Conservation (phyloP, 176 grass and related monocot species). For the Rhynchospora tenuis region DNA sequence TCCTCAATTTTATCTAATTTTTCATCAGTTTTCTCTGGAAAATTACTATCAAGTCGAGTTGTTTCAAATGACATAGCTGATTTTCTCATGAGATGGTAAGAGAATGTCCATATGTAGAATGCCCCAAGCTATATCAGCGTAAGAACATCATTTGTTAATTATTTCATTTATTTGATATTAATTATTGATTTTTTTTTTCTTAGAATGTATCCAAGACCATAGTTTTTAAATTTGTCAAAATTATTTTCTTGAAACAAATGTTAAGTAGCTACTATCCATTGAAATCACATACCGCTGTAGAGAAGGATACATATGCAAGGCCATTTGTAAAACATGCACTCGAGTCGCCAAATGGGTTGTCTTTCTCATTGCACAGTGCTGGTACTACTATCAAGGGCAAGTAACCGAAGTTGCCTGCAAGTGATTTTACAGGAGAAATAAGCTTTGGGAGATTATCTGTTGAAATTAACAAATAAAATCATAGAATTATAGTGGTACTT, state of each 20-base stretch:
- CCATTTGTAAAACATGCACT: background rate
- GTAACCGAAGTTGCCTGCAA: constrained; percentile 21
- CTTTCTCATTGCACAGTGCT: constrained; percentile 18
- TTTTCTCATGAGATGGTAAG: constrained; percentile 29
- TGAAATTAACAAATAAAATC: background rate
- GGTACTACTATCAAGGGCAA: constrained; percentile 28
- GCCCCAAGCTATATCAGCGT: constrained; percentile 16
- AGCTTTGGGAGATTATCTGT: background rate
- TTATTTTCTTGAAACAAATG: background rate
- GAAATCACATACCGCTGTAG: background rate
- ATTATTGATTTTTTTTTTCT: background rate
- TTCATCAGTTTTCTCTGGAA: background rate
- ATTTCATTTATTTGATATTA: background rate
- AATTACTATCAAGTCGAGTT: background rate
- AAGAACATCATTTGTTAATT: background rate
- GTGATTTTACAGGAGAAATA: background rate
- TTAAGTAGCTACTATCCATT: background rate
- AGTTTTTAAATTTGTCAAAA: background rate
- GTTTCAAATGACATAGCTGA: constrained; percentile 1
- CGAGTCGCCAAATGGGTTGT: constrained; percentile 18
- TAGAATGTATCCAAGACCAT: background rate
- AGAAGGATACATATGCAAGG: constrained; percentile 27
- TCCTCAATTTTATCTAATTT: background rate
- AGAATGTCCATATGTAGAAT: constrained; percentile 23
- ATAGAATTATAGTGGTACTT: background rate